Conservation (phyloP, 73 alveolate species). For the Paramecium octaurelia region DNA sequence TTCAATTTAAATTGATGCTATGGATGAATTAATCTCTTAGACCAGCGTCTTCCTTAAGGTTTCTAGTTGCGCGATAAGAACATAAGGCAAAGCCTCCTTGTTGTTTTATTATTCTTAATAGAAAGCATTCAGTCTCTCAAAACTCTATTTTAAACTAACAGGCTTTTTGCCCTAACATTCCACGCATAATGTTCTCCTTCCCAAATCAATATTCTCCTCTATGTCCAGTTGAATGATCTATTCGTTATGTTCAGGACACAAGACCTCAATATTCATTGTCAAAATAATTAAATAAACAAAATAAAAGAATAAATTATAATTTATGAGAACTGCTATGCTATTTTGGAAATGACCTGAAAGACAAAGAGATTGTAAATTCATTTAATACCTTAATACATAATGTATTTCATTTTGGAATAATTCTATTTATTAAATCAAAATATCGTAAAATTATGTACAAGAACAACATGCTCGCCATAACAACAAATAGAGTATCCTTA, state of each 20-base stretch:
- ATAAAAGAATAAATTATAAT: too few species aligned
- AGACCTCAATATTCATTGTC: not conserved
- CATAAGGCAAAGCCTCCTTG: not conserved
- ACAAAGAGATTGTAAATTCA: not conserved
- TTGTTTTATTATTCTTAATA: not conserved
- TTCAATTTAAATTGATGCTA: not conserved
- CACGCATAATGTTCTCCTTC: not conserved
- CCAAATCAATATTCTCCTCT: not conserved
- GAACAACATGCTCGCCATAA: not conserved
- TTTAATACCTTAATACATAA: not conserved
- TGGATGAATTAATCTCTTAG: not conserved
- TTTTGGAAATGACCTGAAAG: not conserved
- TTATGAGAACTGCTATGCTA: too few species aligned
- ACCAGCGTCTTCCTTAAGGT: not conserved
- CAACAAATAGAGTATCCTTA: not conserved
- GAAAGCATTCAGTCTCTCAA: not conserved
- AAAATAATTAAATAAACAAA: not conserved
- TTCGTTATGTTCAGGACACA: not conserved
- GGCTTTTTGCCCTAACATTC: not conserved
- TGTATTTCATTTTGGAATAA: not conserved
- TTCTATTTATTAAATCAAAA: not conserved
- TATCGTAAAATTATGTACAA: not conserved
- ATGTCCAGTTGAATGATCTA: not conserved
- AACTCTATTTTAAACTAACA: not conserved
- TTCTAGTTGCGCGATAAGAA: not conserved